Conservation (phyloP, 2,329 filamentous ascomycete species). For the Scedosporium apiospermum region DNA sequence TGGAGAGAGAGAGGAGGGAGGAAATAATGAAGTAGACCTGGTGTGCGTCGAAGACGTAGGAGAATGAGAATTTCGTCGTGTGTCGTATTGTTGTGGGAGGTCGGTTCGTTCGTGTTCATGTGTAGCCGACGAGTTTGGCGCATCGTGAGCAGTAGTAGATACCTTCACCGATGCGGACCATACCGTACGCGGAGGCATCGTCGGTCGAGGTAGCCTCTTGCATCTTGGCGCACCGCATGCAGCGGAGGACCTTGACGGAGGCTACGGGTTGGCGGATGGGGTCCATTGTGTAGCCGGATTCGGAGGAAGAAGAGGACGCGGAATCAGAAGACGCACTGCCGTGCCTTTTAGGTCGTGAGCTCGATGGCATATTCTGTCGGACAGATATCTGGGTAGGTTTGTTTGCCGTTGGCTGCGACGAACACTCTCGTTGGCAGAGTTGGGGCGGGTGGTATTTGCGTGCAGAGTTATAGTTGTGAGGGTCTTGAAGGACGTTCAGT, state of each 20-base stretch:
- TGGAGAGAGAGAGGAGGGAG: not conserved
- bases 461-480: not conserved
- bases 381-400: not conserved
- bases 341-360: conserved; percentile 1
- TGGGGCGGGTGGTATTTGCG: not conserved
- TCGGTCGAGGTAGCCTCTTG: conserved; percentile 54
- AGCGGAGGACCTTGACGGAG: conserved; percentile 51
- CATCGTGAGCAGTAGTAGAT: conserved; percentile 59
- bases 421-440: not conserved
- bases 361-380: conserved; percentile 4
- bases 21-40: not conserved
- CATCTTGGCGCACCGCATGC: conserved; percentile 50
- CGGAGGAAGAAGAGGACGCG: conserved; percentile 19
- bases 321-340: conserved; percentile 26
- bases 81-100: not conserved
- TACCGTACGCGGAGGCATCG: conserved; percentile 47
- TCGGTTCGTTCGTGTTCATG: conserved; percentile 28
- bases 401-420: not conserved
- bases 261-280: conserved; percentile 32
- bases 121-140: conserved; percentile 54
- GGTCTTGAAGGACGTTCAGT: not conserved
- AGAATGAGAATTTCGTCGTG: not conserved
- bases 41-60: not conserved
- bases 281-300: conserved; percentile 36
- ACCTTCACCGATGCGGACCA: conserved; percentile 56